Base-by-base conservation (phyloP, 176 grass and related monocot genomes). In the Carex pumila region DNA sequence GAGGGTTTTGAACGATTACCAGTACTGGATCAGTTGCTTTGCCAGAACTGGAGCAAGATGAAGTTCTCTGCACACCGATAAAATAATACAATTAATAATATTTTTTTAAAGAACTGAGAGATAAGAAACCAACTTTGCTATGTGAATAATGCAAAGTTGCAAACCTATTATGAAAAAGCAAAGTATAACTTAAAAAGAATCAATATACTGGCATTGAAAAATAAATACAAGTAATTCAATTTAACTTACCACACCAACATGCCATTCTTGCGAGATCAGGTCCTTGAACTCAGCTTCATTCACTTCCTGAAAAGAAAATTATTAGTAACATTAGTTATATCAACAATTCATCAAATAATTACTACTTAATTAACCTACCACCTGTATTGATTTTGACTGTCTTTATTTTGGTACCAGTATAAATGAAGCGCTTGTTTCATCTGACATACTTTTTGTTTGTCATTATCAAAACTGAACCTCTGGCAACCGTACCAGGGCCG, bases 251-350 rank as follows among this genome's bases (percentile, higher is more conserved):
- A 98, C 91, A 55, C 93, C 96, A 0, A 98, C 93, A 73, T 98
- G 96, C 96, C 92, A 98, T 78, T 98, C 83, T 67, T 98, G 92
- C 18, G 89, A 93, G 72, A 89, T 87, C 37, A 98, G 91, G 2
- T 92, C 89, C 71, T 90, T 90, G 85, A 95, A 95, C 53, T 93
- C 93, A 6, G 83, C 86, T 22, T 91, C 96, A 80, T 95, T 71
- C 70, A 98, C 90, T 85, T 98, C 96, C 96, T 98, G 88, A 88
- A 57, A 82, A 79, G n/a, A 17, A 18, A 5, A 47, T 15, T 4
- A 86, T 30, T 39, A 65, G 61, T 25, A 62, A 29, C 55, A 81
- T 81, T 25, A 62, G 31, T 54, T 15, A 45, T 17, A 43, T 81
- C 32, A 81, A 81, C 30, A 10, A 81, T 82, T 43, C 37, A 21